Percentiles rank a stretch among this genome's conserved stretches.
Evolutionary conservation across 73 alveolate species (phyloP).

Genomic region (Tetrahymena malaccensis): DNA sequence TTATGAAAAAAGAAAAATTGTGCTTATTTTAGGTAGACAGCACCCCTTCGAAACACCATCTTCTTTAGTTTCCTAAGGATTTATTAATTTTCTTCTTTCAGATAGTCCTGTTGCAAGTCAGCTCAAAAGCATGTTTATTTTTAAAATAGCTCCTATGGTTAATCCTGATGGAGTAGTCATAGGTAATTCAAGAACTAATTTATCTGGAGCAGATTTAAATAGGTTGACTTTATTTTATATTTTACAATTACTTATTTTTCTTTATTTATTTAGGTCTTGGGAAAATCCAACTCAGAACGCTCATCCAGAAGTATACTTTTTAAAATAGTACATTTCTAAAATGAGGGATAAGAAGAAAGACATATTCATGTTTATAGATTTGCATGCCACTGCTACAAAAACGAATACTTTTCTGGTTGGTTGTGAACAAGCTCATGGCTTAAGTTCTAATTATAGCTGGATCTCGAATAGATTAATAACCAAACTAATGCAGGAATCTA

Average conservation of each 20-base stretch:
- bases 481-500: background rate
- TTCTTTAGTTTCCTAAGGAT: background rate
- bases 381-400: background rate
- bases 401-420: background rate
- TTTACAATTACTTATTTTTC: background rate
- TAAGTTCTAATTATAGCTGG: background rate
- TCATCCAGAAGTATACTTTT: background rate
- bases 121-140: background rate
- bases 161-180: constrained; percentile 96
- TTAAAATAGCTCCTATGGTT: constrained; percentile 81
- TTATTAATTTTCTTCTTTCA: background rate
- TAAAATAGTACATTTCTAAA: background rate
- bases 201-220: constrained; percentile 88
- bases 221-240: background rate
- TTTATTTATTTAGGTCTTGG: background rate
- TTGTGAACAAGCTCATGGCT: background rate
- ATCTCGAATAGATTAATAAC: background rate
- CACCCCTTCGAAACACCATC: constrained; percentile 82
- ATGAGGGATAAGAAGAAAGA: background rate
- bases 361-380: background rate
- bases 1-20: constrained; percentile 8
- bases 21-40: constrained; percentile 58
- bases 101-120: background rate
- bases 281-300: background rate
- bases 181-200: constrained; percentile 91